Evolutionary conservation across 257 asterid genomes (phyloP).

Genomic region (Voacanga thouarsii): DNA sequence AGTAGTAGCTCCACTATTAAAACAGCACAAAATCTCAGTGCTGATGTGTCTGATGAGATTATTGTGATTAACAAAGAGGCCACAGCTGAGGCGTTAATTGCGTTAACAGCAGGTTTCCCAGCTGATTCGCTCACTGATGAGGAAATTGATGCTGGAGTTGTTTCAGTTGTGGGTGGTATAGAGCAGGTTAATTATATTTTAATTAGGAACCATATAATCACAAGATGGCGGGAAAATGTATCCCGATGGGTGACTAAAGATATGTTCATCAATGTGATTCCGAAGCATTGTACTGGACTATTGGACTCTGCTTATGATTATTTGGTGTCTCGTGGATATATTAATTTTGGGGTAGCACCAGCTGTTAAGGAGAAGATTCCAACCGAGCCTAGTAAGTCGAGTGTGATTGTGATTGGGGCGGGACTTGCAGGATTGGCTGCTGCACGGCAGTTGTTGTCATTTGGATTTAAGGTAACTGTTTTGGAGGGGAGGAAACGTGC

Average conservation of each 20-base stretch:
- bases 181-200: slow-evolving; percentile 92
- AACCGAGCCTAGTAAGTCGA: slow-evolving; percentile 45
- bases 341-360: slow-evolving; percentile 89
- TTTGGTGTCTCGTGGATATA: slow-evolving; percentile 76
- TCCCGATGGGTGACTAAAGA: slow-evolving; percentile 75
- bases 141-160: slow-evolving; percentile 87
- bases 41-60: slow-evolving; percentile 73
- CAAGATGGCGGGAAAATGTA: slow-evolving; percentile 85
- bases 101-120: slow-evolving; percentile 87
- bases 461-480: slow-evolving; percentile 82
- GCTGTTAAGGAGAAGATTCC: slow-evolving; percentile 59
- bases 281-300: slow-evolving; percentile 56
- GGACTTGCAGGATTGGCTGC: slow-evolving; percentile 96
- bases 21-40: slow-evolving; percentile 28
- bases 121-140: slow-evolving; percentile 91
- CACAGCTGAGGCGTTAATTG: slow-evolving; percentile 83
- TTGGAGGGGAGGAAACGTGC: slow-evolving; percentile 89
- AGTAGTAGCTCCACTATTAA: slow-evolving; percentile 21
- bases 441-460: slow-evolving; percentile 89
- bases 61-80: slow-evolving; percentile 91
- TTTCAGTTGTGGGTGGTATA: slow-evolving; percentile 81
- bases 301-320: slow-evolving; percentile 67
- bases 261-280: slow-evolving; percentile 65
- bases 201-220: slow-evolving; percentile 75
- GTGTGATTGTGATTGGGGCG: slow-evolving; percentile 81